Conservation (phyloP, 352 stramenopile genomes). For the Pythium pyrilobum region DNA sequence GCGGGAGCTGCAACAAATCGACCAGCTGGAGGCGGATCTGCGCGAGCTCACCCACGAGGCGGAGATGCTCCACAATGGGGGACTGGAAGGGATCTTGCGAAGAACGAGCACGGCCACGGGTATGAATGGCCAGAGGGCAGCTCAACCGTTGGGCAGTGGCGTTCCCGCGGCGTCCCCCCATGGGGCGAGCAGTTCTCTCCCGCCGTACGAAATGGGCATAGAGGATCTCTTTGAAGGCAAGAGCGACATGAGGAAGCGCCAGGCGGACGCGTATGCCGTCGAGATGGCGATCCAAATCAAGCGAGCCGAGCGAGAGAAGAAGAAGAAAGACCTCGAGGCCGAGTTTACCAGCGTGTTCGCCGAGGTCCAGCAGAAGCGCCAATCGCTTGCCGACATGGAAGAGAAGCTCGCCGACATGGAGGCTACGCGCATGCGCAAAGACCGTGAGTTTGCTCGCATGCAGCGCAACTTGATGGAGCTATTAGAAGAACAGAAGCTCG, state of each 20-base stretch:
- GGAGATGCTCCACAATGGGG: conserved; percentile 69
- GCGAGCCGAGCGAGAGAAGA: conserved; percentile 85
- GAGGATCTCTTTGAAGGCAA: conserved; percentile 49
- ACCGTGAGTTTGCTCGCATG: conserved; percentile 89
- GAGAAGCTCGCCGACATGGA: conserved; percentile 91
- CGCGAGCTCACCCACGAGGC: conserved; percentile 89
- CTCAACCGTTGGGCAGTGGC: conserved; percentile 43
- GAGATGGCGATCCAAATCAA: conserved; percentile 94
- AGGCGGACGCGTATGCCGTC: conserved; percentile 86
- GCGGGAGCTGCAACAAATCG: conserved; percentile 89
- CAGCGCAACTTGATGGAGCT: conserved; percentile 93
- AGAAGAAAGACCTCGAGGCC: conserved; percentile 88
- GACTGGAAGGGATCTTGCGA: conserved; percentile 47
- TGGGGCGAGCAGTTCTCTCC: background rate
- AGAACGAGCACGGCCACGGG: conserved; percentile 10
- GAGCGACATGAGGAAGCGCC: conserved; percentile 35
- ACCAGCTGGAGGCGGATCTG: conserved; percentile 89
- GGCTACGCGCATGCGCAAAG: conserved; percentile 87
- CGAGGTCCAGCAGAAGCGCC: conserved; percentile 88
- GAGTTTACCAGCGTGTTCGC: conserved; percentile 90
- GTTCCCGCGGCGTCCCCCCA: conserved; percentile 8
- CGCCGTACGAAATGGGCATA: conserved; percentile 40
- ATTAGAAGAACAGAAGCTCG: conserved; percentile 91
- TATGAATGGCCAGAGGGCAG: conserved; percentile 17
- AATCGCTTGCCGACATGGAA: conserved; percentile 74